Percentiles rank a stretch among this genome's conserved stretches.
Evolutionary conservation across 306 rosid genomes (phyloP).

Genomic region (Senna tora): DNA sequence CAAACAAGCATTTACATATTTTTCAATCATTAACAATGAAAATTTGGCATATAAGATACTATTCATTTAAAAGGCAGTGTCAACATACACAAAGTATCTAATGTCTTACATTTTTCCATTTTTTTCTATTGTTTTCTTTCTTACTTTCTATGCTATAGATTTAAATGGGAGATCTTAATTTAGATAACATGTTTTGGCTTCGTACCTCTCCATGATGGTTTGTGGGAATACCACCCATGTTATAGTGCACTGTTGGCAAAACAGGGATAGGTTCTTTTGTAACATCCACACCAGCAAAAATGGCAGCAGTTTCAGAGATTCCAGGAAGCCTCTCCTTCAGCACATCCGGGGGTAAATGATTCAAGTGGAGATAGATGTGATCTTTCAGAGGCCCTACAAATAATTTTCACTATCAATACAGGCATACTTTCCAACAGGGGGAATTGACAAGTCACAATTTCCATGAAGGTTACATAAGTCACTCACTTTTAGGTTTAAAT

Average conservation of each 20-base stretch:
- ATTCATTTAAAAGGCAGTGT: not conserved
- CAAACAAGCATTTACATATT: not conserved
- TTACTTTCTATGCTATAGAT: not conserved
- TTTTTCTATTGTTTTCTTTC: not conserved
- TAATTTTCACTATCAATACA: conserved; percentile 23
- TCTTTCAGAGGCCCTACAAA: conserved; percentile 92
- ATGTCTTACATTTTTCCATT: not conserved
- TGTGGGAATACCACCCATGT: conserved; percentile 96
- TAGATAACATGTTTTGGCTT: conserved; percentile 19
- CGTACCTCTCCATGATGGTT: conserved; percentile 87
- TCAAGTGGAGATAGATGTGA: conserved; percentile 97
- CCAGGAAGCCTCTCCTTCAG: conserved; percentile 99
- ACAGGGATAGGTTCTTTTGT: conserved; percentile 96
- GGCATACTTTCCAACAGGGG: conserved; percentile 16
- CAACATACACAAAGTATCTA: not conserved
- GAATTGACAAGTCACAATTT: conserved; percentile 24
- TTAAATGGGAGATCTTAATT: not conserved
- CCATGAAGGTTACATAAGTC: not conserved
- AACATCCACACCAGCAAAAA: conserved; percentile 98
- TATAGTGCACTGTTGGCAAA: conserved; percentile 92
- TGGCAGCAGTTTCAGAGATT: conserved; percentile 99
- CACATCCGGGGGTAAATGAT: conserved; percentile 99
- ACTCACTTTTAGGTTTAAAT: not conserved
- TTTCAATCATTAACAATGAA: not conserved
- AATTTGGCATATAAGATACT: not conserved